A percentile compares a stretch with the other conserved stretches of the same genome.
These are phyloP conservation scores for Bonia amplexicaulis DNA, from an alignment of 176 grass and related monocot genomes.

Conservation along the genomic window DNA sequence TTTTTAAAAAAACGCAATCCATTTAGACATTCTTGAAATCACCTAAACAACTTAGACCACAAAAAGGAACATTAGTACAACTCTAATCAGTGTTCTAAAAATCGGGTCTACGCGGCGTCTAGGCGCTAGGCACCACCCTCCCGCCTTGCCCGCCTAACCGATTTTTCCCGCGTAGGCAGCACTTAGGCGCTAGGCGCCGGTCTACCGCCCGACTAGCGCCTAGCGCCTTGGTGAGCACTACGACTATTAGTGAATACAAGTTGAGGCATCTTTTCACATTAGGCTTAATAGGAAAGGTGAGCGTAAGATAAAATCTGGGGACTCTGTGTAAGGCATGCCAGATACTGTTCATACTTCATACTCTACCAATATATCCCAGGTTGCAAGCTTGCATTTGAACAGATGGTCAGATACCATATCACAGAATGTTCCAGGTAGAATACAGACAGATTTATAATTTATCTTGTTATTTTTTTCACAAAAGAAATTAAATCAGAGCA, in stretches of 20 bases:
- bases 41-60: slow-evolving; percentile 7
- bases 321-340: background rate
- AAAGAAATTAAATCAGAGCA: background rate
- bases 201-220: too few relatives aligned
- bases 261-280: slow-evolving; percentile 7
- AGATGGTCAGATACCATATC: background rate
- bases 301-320: background rate
- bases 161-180: too few relatives aligned
- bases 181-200: too few relatives aligned
- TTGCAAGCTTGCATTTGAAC: background rate
- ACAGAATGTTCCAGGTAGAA: background rate
- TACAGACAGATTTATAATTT: background rate
- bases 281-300: background rate
- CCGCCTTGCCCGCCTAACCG: too few relatives aligned
- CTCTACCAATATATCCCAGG: background rate
- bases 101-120: too few relatives aligned
- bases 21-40: slow-evolving; percentile 4
- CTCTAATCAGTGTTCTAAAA: background rate
- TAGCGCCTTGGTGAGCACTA: background rate
- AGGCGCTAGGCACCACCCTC: too few relatives aligned
- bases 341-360: background rate
- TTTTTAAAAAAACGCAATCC: background rate
- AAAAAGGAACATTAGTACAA: background rate
- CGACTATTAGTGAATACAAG: background rate
- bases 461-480: background rate